phyloP scores from a whole-genome alignment of 2,329 filamentous ascomycete species.

The Colletotrichum sp. region DNA sequence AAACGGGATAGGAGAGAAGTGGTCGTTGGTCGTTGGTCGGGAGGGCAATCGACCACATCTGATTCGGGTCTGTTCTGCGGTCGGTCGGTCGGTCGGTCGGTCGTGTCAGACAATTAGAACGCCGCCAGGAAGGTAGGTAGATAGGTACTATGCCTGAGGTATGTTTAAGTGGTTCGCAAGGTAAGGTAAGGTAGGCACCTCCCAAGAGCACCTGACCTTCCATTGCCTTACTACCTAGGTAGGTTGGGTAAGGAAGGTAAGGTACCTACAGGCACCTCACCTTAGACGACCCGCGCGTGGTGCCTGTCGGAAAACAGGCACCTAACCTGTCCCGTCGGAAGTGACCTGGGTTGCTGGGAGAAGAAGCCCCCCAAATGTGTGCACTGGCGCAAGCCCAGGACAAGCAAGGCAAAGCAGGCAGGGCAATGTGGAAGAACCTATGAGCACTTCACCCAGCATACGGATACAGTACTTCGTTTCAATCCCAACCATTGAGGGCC shows the following conservation, averaged over 20 bases:
- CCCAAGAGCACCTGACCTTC: not conserved
- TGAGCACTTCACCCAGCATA: not conserved
- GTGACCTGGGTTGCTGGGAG: not conserved
- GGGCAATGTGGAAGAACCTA: not conserved
- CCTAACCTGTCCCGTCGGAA: not conserved
- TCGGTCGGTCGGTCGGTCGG: not conserved
- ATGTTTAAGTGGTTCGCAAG: not conserved
- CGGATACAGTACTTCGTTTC: no score
- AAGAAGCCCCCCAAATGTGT: not conserved
- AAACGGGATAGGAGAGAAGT: conserved; percentile 4
- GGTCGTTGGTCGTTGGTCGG: not conserved
- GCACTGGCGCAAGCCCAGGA: not conserved
- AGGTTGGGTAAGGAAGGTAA: not conserved
- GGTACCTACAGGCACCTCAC: not conserved
- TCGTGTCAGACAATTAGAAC: not conserved
- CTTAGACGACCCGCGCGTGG: not conserved
- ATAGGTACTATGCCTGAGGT: not conserved
- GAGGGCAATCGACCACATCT: not conserved
- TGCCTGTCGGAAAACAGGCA: not conserved
- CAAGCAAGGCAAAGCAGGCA: not conserved
- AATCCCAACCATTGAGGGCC: not conserved
- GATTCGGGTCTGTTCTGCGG: not conserved
- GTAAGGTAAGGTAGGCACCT: not conserved
- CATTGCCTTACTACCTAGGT: not conserved
- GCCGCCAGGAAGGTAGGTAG: not conserved